These are phyloP conservation scores for Verticillium zaregamsianum DNA, from an alignment of 2,329 filamentous ascomycete species.

Conservation along the genomic window DNA sequence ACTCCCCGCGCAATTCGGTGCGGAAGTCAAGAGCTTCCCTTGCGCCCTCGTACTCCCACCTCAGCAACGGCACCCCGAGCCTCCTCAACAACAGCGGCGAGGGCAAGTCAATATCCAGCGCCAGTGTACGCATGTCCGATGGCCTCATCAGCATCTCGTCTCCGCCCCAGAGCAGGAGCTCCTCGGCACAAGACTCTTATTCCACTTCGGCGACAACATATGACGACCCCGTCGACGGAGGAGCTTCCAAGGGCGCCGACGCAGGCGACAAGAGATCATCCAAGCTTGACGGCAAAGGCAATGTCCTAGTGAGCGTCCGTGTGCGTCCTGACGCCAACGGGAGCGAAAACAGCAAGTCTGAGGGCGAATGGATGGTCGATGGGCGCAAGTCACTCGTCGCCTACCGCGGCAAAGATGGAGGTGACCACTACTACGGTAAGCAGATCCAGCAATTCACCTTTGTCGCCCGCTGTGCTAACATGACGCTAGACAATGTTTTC, in stretches of 20 bases:
- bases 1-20: conserved; percentile 36
- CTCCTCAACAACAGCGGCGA: conserved; percentile 76
- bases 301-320: conserved; percentile 91
- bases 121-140: conserved; percentile 64
- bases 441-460: not conserved
- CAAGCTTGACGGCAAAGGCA: conserved; percentile 76
- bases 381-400: conserved; percentile 76
- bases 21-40: conserved; percentile 55
- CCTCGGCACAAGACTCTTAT: conserved; percentile 88
- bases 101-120: conserved; percentile 64
- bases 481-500: conserved; percentile 82
- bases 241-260: conserved; percentile 25
- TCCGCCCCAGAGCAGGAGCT: conserved; percentile 82
- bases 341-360: conserved; percentile 54
- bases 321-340: conserved; percentile 76
- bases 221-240: conserved; percentile 67
- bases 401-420: conserved; percentile 83
- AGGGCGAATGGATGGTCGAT: conserved; percentile 91
- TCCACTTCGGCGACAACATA: conserved; percentile 86
- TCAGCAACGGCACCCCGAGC: conserved; percentile 58
- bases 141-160: conserved; percentile 74
- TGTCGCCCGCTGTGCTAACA: conserved; percentile 11
- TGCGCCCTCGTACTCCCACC: conserved; percentile 39
- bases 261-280: conserved; percentile 43
- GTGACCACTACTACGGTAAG: conserved; percentile 88